phyloP scores from a whole-genome alignment of 177 flowering plant species.

The Vitis hybrid region DNA sequence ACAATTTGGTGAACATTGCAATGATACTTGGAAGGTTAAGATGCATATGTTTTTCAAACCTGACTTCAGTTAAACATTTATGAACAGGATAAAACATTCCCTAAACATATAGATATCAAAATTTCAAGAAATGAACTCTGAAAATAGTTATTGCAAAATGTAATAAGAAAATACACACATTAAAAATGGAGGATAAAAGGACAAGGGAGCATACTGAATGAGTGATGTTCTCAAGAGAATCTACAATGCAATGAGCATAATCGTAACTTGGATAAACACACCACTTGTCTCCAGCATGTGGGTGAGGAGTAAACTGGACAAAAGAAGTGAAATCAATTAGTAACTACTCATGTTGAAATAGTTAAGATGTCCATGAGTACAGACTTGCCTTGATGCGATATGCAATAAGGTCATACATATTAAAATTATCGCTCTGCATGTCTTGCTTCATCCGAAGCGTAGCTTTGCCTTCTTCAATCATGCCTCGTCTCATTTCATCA shows the following conservation, averaged over 20 bases:
- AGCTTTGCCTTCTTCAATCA: constrained; percentile 94
- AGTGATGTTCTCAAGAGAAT: constrained; percentile 93
- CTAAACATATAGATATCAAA: too few relatives aligned
- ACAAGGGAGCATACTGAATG: constrained; percentile 68
- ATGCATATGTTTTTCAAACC: too few relatives aligned
- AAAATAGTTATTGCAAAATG: neutral
- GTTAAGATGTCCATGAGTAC: neutral
- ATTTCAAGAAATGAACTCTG: neutral
- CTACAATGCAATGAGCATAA: constrained; percentile 96
- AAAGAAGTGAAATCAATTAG: neutral
- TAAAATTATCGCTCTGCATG: constrained; percentile 95
- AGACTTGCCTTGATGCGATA: constrained; percentile 88
- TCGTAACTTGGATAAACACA: constrained; percentile 98
- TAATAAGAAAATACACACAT: neutral
- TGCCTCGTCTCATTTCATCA: constrained; percentile 84
- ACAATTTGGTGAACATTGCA: too few relatives aligned
- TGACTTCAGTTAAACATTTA: too few relatives aligned
- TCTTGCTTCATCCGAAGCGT: constrained; percentile 99
- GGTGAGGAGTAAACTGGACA: constrained; percentile 91
- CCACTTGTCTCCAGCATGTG: constrained; percentile 97
- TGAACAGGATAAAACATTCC: too few relatives aligned
- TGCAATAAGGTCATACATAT: constrained; percentile 98
- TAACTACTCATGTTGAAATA: constrained; percentile 1
- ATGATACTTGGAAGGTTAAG: too few relatives aligned
- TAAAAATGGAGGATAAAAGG: neutral